Conservation (phyloP, 2,329 filamentous ascomycete genomes). For the Neonectria coccinea region DNA sequence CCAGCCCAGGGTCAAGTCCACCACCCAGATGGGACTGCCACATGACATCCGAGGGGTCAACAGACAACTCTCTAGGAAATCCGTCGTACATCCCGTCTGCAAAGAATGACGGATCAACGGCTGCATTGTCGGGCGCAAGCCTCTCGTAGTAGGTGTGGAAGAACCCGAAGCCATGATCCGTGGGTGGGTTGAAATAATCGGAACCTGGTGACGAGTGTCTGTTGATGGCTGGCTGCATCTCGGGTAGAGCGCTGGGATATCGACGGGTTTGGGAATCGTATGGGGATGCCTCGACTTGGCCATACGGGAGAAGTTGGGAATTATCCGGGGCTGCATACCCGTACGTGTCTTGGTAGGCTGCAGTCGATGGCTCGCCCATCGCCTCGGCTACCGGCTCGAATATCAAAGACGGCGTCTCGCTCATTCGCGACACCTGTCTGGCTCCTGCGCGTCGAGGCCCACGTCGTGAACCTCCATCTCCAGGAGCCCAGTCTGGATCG, state of each 20-base stretch:
- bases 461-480: conserved; percentile 16
- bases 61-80: conserved; percentile 21
- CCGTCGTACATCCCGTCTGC: conserved; percentile 25
- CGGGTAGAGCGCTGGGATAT: conserved; percentile 20
- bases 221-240: conserved; percentile 28
- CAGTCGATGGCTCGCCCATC: conserved; percentile 18
- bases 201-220: conserved; percentile 38
- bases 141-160: conserved; percentile 26
- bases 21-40: conserved; percentile 28
- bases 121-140: conserved; percentile 1
- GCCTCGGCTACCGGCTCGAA: conserved; percentile 27
- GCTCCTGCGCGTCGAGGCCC: conserved; percentile 26
- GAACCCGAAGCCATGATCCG: conserved; percentile 24
- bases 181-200: conserved; percentile 32
- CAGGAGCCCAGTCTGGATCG: conserved; percentile 40
- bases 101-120: conserved; percentile 21
- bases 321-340: conserved; percentile 28
- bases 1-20: conserved; percentile 24
- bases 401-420: conserved; percentile 33
- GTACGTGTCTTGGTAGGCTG: conserved; percentile 33
- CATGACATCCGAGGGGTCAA: conserved; percentile 25
- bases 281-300: conserved; percentile 27
- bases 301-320: conserved; percentile 30
- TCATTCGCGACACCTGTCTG: conserved; percentile 33
- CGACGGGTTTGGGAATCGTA: conserved; percentile 31